Evolutionary conservation across 2,329 filamentous ascomycete species (phyloP).

Genomic region (Pseudogymnoascus sp.): DNA sequence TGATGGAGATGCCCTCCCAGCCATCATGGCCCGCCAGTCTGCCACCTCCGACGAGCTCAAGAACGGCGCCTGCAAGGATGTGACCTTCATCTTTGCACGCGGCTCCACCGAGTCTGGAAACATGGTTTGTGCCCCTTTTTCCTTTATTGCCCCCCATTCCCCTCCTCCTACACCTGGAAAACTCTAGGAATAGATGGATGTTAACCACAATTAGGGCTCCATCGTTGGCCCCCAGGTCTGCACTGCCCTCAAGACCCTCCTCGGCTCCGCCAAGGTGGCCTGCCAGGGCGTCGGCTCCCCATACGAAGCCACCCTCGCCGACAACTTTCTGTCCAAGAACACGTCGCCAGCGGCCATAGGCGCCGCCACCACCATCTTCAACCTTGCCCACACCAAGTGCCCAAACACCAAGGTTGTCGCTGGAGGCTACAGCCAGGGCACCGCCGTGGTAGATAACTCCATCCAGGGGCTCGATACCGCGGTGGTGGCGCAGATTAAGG

Average conservation of each 20-base stretch:
- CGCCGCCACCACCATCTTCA: slow-evolving; percentile 26
- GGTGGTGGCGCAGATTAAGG: slow-evolving; percentile 29
- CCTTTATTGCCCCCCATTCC: background rate
- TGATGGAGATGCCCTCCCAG: background rate
- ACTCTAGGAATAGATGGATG: background rate
- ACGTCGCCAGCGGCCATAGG: slow-evolving; percentile 12
- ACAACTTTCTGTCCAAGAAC: slow-evolving; percentile 16
- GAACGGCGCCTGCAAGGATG: slow-evolving; percentile 29
- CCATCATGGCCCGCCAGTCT: background rate
- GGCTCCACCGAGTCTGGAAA: slow-evolving; percentile 43
- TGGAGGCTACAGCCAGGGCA: slow-evolving; percentile 38
- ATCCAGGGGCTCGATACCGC: slow-evolving; percentile 26
- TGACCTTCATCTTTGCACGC: slow-evolving; percentile 42
- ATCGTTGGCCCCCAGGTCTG: slow-evolving; percentile 29
- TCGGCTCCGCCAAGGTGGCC: slow-evolving; percentile 19
- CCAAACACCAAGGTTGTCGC: slow-evolving; percentile 33
- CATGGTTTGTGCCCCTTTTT: slow-evolving; percentile 30
- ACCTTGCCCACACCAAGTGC: slow-evolving; percentile 28
- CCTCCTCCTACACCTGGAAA: too few relatives aligned
- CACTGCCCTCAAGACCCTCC: slow-evolving; percentile 18
- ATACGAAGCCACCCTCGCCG: slow-evolving; percentile 17
- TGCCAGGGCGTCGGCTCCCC: slow-evolving; percentile 20
- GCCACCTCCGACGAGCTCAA: slow-evolving; percentile 14
- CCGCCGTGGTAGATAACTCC: slow-evolving; percentile 37
- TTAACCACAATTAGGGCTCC: slow-evolving; percentile 21